Percentiles rank a stretch among this genome's conserved stretches.
Conservation (phyloP, 805 yeast genomes). For the Candida vartiovaarae region DNA sequence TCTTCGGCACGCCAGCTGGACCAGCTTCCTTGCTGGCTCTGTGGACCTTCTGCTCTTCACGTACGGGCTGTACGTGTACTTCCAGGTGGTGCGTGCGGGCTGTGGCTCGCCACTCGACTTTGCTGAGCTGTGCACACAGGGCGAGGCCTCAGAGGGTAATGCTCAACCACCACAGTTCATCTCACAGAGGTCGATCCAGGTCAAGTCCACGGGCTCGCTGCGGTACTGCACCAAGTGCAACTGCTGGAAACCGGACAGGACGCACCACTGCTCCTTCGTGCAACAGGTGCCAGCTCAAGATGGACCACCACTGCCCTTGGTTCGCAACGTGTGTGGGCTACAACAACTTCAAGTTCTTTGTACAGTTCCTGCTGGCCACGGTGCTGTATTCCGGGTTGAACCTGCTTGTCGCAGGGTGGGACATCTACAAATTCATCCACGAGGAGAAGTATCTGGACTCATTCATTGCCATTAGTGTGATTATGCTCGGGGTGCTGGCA, state of each 20-base stretch:
- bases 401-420: constrained; percentile 31
- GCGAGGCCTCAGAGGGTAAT: constrained; percentile 10
- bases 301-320: constrained; percentile 98
- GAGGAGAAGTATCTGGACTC: constrained; percentile 32
- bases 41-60: constrained; percentile 26
- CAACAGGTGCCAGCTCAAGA: constrained; percentile 59
- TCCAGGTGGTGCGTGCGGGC: constrained; percentile 43
- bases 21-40: constrained; percentile 17
- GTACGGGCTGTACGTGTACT: constrained; percentile 44
- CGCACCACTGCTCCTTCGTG: constrained; percentile 84
- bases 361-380: constrained; percentile 61
- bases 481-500: constrained; percentile 52
- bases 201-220: constrained; percentile 54
- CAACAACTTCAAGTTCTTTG: constrained; percentile 69
- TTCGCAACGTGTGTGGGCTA: constrained; percentile 84
- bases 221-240: constrained; percentile 66
- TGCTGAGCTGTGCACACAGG: constrained; percentile 29
- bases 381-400: constrained; percentile 40
- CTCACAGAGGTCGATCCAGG: constrained; percentile 33
- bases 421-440: constrained; percentile 43
- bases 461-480: constrained; percentile 48
- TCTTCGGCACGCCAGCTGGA: constrained; percentile 9
- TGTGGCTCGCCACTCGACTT: constrained; percentile 64
- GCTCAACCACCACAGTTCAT: constrained; percentile 36
- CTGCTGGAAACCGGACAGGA: constrained; percentile 75